A percentile compares a stretch with the other conserved stretches of the same genome.
phyloP scores from a whole-genome alignment of 768 basidiomycete genomes.

The Suillus hirtellus region DNA sequence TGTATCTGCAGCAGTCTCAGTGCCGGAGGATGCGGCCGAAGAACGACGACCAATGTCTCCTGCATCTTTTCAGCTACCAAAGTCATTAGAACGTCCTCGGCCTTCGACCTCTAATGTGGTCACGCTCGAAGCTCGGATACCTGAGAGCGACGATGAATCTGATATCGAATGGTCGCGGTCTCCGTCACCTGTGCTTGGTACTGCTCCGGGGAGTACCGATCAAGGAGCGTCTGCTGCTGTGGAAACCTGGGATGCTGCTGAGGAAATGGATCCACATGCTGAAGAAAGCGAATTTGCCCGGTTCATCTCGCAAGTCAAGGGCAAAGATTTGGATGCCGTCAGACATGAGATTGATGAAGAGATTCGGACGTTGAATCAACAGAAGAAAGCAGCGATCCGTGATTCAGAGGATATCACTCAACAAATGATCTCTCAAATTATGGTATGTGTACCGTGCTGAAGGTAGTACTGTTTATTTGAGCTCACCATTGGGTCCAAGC shows the following conservation, averaged over 20 bases:
- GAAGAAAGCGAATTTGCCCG: constrained; percentile 91
- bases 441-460: constrained; percentile 42
- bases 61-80: constrained; percentile 13
- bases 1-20: constrained; percentile 8
- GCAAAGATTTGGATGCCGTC: constrained; percentile 77
- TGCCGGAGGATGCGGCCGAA: constrained; percentile 19
- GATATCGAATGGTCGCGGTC: constrained; percentile 41
- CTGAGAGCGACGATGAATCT: constrained; percentile 27
- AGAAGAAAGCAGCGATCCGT: constrained; percentile 85
- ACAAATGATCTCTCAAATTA: constrained; percentile 89
- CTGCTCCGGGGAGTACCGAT: constrained; percentile 4
- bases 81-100: constrained; percentile 4
- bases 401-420: constrained; percentile 95
- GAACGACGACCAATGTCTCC: background rate
- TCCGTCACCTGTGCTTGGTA: constrained; percentile 31
- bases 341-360: constrained; percentile 91
- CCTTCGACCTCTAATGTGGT: constrained; percentile 17
- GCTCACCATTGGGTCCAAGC: constrained; percentile 42
- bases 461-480: constrained; percentile 4
- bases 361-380: constrained; percentile 75
- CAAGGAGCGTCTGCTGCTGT: constrained; percentile 19
- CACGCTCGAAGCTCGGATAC: constrained; percentile 3
- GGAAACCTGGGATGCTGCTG: constrained; percentile 77
- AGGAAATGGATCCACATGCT: constrained; percentile 77
- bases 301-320: constrained; percentile 90